A percentile compares a stretch with the other conserved stretches of the same genome.
Conservation (phyloP, 2,329 filamentous ascomycete genomes). For the Sporothrix brasiliensis region DNA sequence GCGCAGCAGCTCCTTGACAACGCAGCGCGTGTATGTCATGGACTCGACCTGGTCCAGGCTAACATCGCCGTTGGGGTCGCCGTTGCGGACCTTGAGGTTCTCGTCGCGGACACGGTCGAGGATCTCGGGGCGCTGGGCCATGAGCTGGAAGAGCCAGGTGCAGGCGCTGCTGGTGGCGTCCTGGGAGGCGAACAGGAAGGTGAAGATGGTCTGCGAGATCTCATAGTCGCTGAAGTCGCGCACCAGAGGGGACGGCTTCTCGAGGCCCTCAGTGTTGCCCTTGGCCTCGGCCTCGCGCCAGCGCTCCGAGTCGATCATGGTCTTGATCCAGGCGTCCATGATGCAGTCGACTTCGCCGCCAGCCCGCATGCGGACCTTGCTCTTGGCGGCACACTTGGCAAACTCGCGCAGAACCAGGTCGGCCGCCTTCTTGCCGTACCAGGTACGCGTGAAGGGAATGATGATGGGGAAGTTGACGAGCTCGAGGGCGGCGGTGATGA, state of each 20-base stretch:
- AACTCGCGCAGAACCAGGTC: slow-evolving; percentile 92
- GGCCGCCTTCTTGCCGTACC: slow-evolving; percentile 94
- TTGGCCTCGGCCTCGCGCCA: slow-evolving; percentile 79
- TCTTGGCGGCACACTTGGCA: slow-evolving; percentile 86
- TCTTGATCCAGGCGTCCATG: slow-evolving; percentile 91
- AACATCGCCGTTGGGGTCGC: slow-evolving; percentile 69
- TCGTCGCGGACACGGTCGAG: slow-evolving; percentile 90
- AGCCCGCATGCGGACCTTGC: slow-evolving; percentile 86
- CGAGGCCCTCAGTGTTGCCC: slow-evolving; percentile 71
- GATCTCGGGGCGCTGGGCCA: slow-evolving; percentile 90
- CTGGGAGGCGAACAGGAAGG: slow-evolving; percentile 95
- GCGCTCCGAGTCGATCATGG: slow-evolving; percentile 80
- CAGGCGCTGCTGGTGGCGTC: slow-evolving; percentile 92
- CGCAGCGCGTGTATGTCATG: slow-evolving; percentile 85
- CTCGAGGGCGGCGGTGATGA: slow-evolving; percentile 92
- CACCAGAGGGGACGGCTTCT: slow-evolving; percentile 81
- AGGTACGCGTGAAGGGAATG: slow-evolving; percentile 90
- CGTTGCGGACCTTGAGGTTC: slow-evolving; percentile 75
- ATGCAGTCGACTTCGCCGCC: slow-evolving; percentile 88
- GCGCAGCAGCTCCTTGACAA: slow-evolving; percentile 86
- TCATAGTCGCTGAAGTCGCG: slow-evolving; percentile 89
- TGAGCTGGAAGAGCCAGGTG: slow-evolving; percentile 94
- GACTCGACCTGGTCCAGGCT: slow-evolving; percentile 86
- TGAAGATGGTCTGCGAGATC: slow-evolving; percentile 91
- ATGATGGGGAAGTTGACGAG: slow-evolving; percentile 99